Evolutionary conservation across 1,284 basidiomycete species (phyloP).

Genomic region (Fomitopsis pinicola): DNA sequence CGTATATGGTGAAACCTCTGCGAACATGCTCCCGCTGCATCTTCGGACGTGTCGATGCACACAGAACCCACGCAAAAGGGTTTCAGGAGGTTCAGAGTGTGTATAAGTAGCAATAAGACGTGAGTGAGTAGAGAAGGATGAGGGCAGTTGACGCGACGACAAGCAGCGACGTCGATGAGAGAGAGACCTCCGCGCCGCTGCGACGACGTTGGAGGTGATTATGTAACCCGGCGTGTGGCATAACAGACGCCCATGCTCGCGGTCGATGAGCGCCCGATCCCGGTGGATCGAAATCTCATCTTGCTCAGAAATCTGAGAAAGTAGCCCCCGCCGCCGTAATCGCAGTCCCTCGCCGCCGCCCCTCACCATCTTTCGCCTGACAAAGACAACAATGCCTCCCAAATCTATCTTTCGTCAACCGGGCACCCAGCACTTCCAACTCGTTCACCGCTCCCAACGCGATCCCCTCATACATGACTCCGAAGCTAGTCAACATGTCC

Average conservation of each 20-base stretch:
- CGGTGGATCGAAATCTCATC: neutral
- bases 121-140: too few relatives aligned
- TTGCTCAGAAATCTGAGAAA: neutral
- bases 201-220: neutral
- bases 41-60: constrained; percentile 10
- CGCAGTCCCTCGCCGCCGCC: neutral
- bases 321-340: neutral
- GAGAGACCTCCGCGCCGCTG: neutral
- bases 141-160: neutral
- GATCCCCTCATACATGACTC: constrained; percentile 96
- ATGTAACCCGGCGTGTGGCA: neutral
- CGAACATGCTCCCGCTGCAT: constrained; percentile 74
- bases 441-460: constrained; percentile 94
- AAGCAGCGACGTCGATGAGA: neutral
- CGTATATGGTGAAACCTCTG: constrained; percentile 84
- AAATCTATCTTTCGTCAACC: constrained; percentile 90
- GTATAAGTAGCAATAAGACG: neutral
- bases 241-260: neutral
- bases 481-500: constrained; percentile 84
- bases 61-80: neutral
- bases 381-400: constrained; percentile 43
- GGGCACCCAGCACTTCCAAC: constrained; percentile 89
- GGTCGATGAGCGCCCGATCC: neutral
- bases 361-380: neutral
- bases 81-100: too few relatives aligned